Percentiles rank a stretch among this genome's conserved stretches.
Conservation (phyloP, 352 stramenopile species). For the Phytophthora fragariaefolia region DNA sequence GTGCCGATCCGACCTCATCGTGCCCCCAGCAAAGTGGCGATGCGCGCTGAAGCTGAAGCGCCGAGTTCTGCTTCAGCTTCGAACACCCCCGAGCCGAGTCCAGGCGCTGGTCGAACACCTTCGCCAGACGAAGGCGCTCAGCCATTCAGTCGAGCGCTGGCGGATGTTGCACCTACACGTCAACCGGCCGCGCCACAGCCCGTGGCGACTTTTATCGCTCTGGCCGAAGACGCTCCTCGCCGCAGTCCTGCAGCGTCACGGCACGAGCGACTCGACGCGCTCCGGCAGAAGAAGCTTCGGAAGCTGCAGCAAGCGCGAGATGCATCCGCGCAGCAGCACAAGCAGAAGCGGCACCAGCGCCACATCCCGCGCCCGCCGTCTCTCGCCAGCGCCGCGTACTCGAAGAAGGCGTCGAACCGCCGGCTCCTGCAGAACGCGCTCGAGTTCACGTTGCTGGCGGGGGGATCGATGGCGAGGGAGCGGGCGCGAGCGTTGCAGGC, state of each 20-base stretch:
- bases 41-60: constrained; percentile 4
- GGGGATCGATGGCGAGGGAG: constrained; percentile 65
- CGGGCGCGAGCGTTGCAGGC: constrained; percentile 51
- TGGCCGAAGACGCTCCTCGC: constrained; percentile 7
- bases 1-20: constrained; percentile 49
- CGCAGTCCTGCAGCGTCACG: not conserved
- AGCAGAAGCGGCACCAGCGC: constrained; percentile 26
- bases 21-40: not conserved
- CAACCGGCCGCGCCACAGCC: constrained; percentile 1
- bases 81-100: not conserved
- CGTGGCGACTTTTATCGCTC: constrained; percentile 23
- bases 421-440: constrained; percentile 84
- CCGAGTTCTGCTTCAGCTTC: not conserved
- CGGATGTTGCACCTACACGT: not conserved
- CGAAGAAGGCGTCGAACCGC: constrained; percentile 64
- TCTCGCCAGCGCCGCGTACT: constrained; percentile 16
- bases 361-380: constrained; percentile 22
- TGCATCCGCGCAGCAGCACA: constrained; percentile 41
- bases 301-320: constrained; percentile 64
- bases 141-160: not conserved
- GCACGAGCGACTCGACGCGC: constrained; percentile 47
- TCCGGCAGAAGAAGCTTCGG: constrained; percentile 68
- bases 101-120: not conserved
- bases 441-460: constrained; percentile 77
- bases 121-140: not conserved